Conservation (phyloP, 2,329 filamentous ascomycete species). For the Pseudocercospora crystallina region DNA sequence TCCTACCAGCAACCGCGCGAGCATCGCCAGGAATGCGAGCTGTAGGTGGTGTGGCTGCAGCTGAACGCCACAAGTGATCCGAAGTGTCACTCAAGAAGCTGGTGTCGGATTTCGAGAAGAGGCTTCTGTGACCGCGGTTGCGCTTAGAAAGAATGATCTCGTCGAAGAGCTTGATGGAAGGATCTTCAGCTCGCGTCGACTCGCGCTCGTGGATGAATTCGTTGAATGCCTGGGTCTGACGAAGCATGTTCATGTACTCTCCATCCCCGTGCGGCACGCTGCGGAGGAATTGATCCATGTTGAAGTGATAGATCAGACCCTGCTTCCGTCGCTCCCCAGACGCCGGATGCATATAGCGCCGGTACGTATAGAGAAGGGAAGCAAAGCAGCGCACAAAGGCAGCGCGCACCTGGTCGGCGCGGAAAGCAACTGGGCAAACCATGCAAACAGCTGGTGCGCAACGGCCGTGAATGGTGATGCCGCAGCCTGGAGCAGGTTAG, state of each 20-base stretch:
- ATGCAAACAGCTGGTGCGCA: constrained; percentile 61
- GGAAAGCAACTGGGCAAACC: constrained; percentile 65
- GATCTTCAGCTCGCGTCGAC: constrained; percentile 57
- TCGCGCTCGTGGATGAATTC: constrained; percentile 85
- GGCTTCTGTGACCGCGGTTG: constrained; percentile 63
- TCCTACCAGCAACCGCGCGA: constrained; percentile 59
- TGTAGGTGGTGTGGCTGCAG: constrained; percentile 57
- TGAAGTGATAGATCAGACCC: constrained; percentile 63
- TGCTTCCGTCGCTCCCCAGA: constrained; percentile 62
- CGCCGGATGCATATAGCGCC: constrained; percentile 61
- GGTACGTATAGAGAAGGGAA: constrained; percentile 68
- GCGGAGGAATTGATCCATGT: constrained; percentile 65
- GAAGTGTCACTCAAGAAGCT: constrained; percentile 70
- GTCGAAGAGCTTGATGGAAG: constrained; percentile 74
- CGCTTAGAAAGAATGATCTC: constrained; percentile 80
- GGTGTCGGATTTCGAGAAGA: constrained; percentile 62
- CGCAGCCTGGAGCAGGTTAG: constrained; percentile 52
- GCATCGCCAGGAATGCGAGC: constrained; percentile 57
- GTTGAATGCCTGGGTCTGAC: constrained; percentile 61
- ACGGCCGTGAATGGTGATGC: constrained; percentile 55
- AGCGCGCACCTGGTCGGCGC: constrained; percentile 65
- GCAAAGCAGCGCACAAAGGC: constrained; percentile 70
- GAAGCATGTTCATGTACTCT: constrained; percentile 62
- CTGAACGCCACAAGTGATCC: constrained; percentile 76
- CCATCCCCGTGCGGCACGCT: constrained; percentile 64